Evolutionary conservation across 352 stramenopile genomes (phyloP).

Genomic region (Pythium utonaiense): DNA sequence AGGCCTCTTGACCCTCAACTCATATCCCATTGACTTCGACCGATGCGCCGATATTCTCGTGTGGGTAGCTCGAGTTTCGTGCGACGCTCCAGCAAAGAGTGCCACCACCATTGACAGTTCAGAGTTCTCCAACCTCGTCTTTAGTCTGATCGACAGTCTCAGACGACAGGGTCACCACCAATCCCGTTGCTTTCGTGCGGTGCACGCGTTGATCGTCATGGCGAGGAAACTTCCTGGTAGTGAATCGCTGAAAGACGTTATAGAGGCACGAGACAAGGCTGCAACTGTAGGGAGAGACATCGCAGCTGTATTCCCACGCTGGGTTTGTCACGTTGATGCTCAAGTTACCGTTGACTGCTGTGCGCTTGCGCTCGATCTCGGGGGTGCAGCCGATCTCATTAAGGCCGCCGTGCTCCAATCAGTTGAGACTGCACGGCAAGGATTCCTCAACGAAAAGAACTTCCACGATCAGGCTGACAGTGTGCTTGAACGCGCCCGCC

Average conservation of each 20-base stretch:
- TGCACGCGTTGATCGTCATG: neutral
- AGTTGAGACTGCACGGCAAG: neutral
- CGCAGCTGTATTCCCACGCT: neutral
- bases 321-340: neutral
- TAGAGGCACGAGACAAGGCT: neutral
- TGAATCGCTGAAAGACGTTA: neutral
- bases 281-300: neutral
- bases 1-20: neutral
- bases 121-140: neutral
- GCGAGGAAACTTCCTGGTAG: neutral
- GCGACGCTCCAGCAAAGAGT: neutral
- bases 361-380: neutral
- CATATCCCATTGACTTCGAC: neutral
- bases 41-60: neutral
- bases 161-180: neutral
- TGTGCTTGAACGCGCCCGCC: neutral
- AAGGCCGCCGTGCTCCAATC: neutral
- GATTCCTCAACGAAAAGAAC: neutral
- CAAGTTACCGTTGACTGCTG: neutral
- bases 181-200: neutral
- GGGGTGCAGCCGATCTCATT: neutral
- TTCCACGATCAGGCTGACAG: neutral
- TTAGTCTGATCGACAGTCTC: neutral
- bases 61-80: neutral
- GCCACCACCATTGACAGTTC: neutral